phyloP scores from a whole-genome alignment of 108 stramenopile species.

The Phaeodactylum tricornutum region DNA sequence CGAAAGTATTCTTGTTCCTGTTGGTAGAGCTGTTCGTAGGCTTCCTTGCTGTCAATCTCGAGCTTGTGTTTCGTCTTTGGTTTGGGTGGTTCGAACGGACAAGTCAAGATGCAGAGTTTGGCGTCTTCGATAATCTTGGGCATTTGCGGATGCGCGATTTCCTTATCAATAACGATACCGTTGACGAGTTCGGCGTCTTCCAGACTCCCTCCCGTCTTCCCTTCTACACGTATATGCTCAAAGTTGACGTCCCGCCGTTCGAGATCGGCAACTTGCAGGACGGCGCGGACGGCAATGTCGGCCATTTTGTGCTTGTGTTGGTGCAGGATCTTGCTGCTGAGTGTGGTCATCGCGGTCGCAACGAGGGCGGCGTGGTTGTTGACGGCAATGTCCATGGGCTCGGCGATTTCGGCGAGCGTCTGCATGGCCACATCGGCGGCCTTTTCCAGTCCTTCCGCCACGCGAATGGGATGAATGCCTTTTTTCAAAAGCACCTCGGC shows the following conservation, averaged over 20 bases:
- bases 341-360: conserved; percentile 93
- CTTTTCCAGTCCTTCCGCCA: conserved; percentile 94
- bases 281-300: conserved; percentile 91
- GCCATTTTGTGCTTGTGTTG: conserved; percentile 95
- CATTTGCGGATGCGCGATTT: conserved; percentile 98
- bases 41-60: conserved; percentile 93
- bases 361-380: conserved; percentile 86
- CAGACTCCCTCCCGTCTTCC: conserved; percentile 95
- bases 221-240: conserved; percentile 99
- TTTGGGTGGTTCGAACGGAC: conserved; percentile 99
- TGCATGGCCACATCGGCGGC: conserved; percentile 89
- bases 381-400: conserved; percentile 75
- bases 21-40: conserved; percentile 88
- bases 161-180: conserved; percentile 98
- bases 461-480: conserved; percentile 96
- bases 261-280: conserved; percentile 92
- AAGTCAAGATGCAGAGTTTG: conserved; percentile 94
- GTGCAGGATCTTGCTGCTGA: conserved; percentile 95
- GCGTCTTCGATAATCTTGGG: conserved; percentile 85
- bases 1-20: conserved; percentile 96
- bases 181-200: conserved; percentile 96
- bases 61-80: conserved; percentile 99
- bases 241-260: conserved; percentile 98
- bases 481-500: conserved; percentile 87
- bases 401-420: conserved; percentile 79